These are phyloP conservation scores for Fusarium goolgardi DNA, from an alignment of 2,329 filamentous ascomycete genomes.

Conservation along the genomic window DNA sequence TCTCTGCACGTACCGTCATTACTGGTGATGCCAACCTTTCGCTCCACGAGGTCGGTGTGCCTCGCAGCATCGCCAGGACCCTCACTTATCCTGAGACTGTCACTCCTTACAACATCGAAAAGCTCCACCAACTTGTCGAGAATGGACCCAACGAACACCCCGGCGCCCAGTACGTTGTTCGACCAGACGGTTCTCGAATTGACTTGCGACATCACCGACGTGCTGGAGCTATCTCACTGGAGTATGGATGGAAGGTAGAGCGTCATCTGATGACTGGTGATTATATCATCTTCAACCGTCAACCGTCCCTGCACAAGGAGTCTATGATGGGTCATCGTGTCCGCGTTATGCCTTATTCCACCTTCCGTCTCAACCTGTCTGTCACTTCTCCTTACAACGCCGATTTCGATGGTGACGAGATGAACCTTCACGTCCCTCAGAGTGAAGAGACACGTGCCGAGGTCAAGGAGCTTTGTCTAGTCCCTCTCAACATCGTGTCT, in stretches of 20 bases:
- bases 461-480: constrained; percentile 92
- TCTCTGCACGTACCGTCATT: constrained; percentile 99
- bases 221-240: constrained; percentile 84
- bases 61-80: constrained; percentile 89
- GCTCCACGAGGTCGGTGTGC: constrained; percentile 96
- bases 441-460: constrained; percentile 97
- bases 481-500: constrained; percentile 98
- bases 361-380: constrained; percentile 95
- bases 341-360: constrained; percentile 98
- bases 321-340: constrained; percentile 99
- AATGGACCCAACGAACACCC: constrained; percentile 96
- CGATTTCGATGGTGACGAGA: constrained; percentile 99
- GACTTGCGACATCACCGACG: constrained; percentile 94
- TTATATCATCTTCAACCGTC: constrained; percentile 99
- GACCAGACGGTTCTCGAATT: constrained; percentile 92
- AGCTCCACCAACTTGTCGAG: constrained; percentile 86
- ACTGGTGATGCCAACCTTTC: constrained; percentile 98
- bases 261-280: constrained; percentile 96
- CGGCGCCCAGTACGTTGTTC: constrained; percentile 95
- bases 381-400: constrained; percentile 99
- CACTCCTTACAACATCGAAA: constrained; percentile 96
- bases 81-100: constrained; percentile 98
- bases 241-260: constrained; percentile 99
- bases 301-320: constrained; percentile 98
- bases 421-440: constrained; percentile 99